These are phyloP conservation scores for Fusarium proliferatum DNA, from an alignment of 2,329 filamentous ascomycete genomes.

Conservation along the genomic window DNA sequence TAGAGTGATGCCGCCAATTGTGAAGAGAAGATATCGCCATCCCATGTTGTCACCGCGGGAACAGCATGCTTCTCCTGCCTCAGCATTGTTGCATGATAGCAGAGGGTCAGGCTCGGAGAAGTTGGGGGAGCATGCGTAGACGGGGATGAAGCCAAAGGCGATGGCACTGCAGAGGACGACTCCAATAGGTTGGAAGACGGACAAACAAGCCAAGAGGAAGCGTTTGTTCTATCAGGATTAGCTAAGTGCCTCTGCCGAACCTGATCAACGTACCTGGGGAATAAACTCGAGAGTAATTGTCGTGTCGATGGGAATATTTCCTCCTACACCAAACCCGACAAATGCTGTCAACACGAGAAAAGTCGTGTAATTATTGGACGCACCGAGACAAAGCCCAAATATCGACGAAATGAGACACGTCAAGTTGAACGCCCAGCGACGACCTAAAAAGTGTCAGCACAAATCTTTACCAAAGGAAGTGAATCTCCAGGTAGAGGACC, in stretches of 20 bases:
- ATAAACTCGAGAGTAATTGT: conserved; percentile 68
- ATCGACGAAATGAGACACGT: conserved; percentile 65
- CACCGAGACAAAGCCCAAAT: conserved; percentile 64
- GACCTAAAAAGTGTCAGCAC: conserved; percentile 44
- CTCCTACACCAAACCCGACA: conserved; percentile 63
- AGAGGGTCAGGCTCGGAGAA: conserved; percentile 57
- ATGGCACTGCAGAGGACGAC: conserved; percentile 63
- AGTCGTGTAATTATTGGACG: conserved; percentile 59
- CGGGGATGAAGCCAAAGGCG: conserved; percentile 64
- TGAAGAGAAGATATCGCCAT: conserved; percentile 61
- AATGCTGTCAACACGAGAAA: conserved; percentile 66
- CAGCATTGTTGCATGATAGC: conserved; percentile 55
- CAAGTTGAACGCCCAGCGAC: conserved; percentile 67
- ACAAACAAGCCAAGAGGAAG: conserved; percentile 63
- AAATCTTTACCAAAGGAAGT: fast-evolving
- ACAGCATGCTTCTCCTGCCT: conserved; percentile 49
- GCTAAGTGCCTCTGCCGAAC: fast-evolving
- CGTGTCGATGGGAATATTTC: conserved; percentile 66
- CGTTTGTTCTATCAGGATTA: conserved; percentile 51
- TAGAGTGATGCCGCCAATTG: conserved; percentile 57
- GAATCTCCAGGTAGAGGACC: conserved; percentile 6
- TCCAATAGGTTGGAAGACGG: conserved; percentile 66
- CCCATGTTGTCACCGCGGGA: conserved; percentile 58
- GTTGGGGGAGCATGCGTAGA: conserved; percentile 62
- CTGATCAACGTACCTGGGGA: conserved; percentile 50